Evolutionary conservation across 1,284 basidiomycete genomes (phyloP), one percentile per base, ranked within the genome.

Genomic region (Ganoderma sinense): DNA sequence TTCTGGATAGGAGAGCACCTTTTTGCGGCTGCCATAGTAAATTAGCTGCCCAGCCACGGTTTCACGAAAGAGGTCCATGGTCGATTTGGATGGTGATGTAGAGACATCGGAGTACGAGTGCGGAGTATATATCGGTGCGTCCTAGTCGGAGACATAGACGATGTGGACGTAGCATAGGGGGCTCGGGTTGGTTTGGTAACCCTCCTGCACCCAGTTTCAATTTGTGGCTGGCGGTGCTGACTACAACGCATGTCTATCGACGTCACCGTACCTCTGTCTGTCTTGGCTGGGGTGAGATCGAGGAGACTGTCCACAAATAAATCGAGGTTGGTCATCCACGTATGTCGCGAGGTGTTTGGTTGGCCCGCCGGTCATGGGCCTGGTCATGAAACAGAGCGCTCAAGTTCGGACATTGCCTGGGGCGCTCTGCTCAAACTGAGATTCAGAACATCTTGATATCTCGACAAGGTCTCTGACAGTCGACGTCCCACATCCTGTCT

Each of bases 1-100:
- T 48, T 74, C 73, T n/a, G 62, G 67, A 31, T 74, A 71, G n/a
- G 33, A 63, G 36, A 74, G 67, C 29, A 62, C 13, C 20, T 66
- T 69, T 40, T 67, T 67, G 14, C 69, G 67, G n/a, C 71, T 72
- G 33, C 33, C 51, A 60, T 68, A 66, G 67, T 72, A 71, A n/a
- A 74, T 63, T 48, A 71, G n/a, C 36, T 72, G 69, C 26, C 73
- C 73, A 31, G 72, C 29, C 60, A 70, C 66, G 8, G 73, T 72
- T 33, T 70, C 69, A 31, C 71, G 71, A 41, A 74, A 60, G 43
- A 74, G 65, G 20, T 66, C 62, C 59, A 61, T 61, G 39, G 59
- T 26, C 5, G 59, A n/a, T 56, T 56, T 29, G 36, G 59, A 26
- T 26, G 59, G 39, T 26, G 14, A 13, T 16, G 14, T 8, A 20